Base-by-base conservation (phyloP, 2,329 filamentous ascomycete genomes). In the Alternaria solani region DNA sequence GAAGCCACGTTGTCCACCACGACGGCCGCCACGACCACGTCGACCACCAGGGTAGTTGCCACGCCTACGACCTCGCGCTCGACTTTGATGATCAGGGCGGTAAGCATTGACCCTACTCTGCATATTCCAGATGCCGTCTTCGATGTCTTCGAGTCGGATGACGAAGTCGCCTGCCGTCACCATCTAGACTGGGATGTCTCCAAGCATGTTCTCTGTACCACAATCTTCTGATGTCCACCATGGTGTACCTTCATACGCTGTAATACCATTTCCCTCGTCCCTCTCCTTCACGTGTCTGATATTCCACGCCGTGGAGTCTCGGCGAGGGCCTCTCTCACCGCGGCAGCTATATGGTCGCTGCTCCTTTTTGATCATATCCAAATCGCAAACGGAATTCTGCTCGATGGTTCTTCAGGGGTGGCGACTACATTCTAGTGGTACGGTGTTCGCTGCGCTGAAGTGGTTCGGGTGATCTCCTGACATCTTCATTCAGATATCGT, bases 121-220 rank as follows among this genome's bases (percentile, higher is more conserved):
- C n/a, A 59, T 39, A 38, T 26, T 26, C 1, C 6, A 7, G 3
- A 59, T 43, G 32, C 12, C 28, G 32, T 44, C 28, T 5, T 56
- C 47, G 11, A 56, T 32, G 14, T 57, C 57, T 7, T 41, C 32
- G 2, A 41, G 46, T 3, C 57, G 38, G 8, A 60, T 51, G 9
- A 52, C 47, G 1, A 57, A 52, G 5, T 60, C 57, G 2, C 51
- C 46, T 1, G 26, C 20, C n/a, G 49, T 48, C 4, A 30, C 23
- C 51, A 46, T 36, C 14, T 16, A 30, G 9, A n/a, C 30, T 11
- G 51, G 0, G 4, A 54, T 28, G 11, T 46, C 39, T 46, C 16
- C 51, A 30, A 46, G 26, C 9, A 2, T 18, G 7, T 16, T 5
- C 1, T 47, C 14, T 20, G 26, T 18, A 47, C n/a, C 26, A 7